Conservation (phyloP, 768 basidiomycete genomes). For the Xerocomellus dryophilus region DNA sequence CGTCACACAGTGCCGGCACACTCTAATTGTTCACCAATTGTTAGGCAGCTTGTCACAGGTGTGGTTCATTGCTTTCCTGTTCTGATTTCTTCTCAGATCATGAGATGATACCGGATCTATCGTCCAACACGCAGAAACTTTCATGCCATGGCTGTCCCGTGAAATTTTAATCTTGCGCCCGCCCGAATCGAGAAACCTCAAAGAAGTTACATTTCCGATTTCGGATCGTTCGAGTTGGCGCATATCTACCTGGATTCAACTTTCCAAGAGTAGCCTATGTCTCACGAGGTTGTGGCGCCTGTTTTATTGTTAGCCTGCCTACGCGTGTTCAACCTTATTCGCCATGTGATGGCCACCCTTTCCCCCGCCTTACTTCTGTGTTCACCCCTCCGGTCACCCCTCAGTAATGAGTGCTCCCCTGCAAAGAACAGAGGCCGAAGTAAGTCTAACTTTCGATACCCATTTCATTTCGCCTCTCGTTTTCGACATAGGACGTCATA, state of each 20-base stretch:
- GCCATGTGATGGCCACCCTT: neutral
- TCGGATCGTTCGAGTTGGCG: conserved; percentile 11
- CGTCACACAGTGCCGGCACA: conserved; percentile 27
- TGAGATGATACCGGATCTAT: conserved; percentile 26
- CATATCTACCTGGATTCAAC: conserved; percentile 6
- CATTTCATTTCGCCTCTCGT: conserved; percentile 11
- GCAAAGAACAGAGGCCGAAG: neutral
- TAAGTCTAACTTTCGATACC: neutral
- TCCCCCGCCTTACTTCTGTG: neutral
- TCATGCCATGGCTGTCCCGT: conserved; percentile 12
- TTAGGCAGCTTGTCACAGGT: conserved; percentile 9
- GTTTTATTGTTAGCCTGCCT: conserved; percentile 20
- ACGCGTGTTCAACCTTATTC: conserved; percentile 25
- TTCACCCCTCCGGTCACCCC: neutral
- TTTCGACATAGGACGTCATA: conserved; percentile 2
- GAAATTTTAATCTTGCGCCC: conserved; percentile 23
- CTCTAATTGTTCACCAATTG: conserved; percentile 31
- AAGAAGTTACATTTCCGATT: conserved; percentile 24
- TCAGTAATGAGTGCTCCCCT: neutral
- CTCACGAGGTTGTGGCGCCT: conserved; percentile 10
- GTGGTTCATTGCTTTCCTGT: conserved; percentile 13
- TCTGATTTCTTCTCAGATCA: conserved; percentile 15
- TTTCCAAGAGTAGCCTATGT: conserved; percentile 16
- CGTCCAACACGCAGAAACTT: neutral
- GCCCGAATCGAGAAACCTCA: conserved; percentile 32